phyloP scores from a whole-genome alignment of 177 flowering plant species.

The Telopea speciosissima region DNA sequence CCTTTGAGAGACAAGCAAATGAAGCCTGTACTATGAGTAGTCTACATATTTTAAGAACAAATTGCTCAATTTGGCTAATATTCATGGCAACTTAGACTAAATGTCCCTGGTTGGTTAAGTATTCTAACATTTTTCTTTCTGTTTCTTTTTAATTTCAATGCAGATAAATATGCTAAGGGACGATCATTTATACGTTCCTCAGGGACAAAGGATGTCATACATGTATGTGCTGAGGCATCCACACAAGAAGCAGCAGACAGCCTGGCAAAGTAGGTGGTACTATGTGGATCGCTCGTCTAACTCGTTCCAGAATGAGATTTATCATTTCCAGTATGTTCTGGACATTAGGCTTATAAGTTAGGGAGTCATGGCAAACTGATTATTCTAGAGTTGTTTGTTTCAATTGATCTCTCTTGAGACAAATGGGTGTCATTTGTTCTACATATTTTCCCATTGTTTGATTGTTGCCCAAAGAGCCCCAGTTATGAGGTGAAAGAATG shows the following conservation, averaged over 20 bases:
- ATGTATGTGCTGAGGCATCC: conserved; percentile 89
- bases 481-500: no score
- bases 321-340: not conserved
- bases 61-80: not conserved
- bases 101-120: no score
- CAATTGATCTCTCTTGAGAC: not conserved
- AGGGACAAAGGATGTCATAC: conserved; percentile 88
- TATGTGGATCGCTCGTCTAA: conserved; percentile 32
- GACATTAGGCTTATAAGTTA: not conserved
- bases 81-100: not conserved
- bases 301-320: not conserved
- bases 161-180: conserved; percentile 69
- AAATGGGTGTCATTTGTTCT: no score
- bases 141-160: conserved; percentile 9
- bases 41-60: not conserved
- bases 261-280: conserved; percentile 68
- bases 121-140: not conserved
- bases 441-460: no score
- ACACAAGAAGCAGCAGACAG: conserved; percentile 75
- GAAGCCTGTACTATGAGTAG: not conserved
- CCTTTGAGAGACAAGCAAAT: not conserved
- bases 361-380: not conserved
- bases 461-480: no score
- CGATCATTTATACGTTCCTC: conserved; percentile 86
- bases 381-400: not conserved